A percentile compares a stretch with the other conserved stretches of the same genome.
Evolutionary conservation across 2,329 filamentous ascomycete species (phyloP).

Genomic region (Xylariaceae sp.): DNA sequence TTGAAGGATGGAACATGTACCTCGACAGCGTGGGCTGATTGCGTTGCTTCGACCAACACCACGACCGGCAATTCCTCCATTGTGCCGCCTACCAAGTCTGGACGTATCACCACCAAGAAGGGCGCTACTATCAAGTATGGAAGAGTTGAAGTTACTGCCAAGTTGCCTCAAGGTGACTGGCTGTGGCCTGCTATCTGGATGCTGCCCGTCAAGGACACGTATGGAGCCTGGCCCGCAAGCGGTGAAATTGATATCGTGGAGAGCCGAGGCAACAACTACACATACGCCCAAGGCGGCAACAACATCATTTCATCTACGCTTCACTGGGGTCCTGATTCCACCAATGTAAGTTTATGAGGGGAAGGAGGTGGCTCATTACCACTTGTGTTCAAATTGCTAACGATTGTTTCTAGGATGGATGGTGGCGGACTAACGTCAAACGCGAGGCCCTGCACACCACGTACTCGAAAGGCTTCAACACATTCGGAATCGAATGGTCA

Average conservation of each 20-base stretch:
- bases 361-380: not conserved
- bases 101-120: conserved; percentile 70
- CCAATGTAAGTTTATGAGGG: conserved; percentile 38
- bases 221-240: conserved; percentile 73
- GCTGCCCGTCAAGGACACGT: conserved; percentile 68
- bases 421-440: conserved; percentile 82
- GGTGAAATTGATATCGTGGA: conserved; percentile 84
- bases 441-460: conserved; percentile 70
- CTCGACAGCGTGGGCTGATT: conserved; percentile 54
- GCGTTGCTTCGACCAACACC: conserved; percentile 68
- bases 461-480: conserved; percentile 67
- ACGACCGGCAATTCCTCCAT: conserved; percentile 67
- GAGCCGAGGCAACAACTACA: conserved; percentile 77
- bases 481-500: conserved; percentile 79
- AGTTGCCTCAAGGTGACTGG: conserved; percentile 76
- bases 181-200: conserved; percentile 93
- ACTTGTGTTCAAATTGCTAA: not conserved
- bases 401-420: conserved; percentile 52
- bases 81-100: conserved; percentile 73
- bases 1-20: conserved; percentile 64
- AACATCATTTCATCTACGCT: conserved; percentile 75
- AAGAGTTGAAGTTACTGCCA: conserved; percentile 74
- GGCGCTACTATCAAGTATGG: conserved; percentile 73
- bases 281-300: conserved; percentile 72
- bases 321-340: conserved; percentile 73